These are phyloP conservation scores for Trichoderma guizhouense DNA, from an alignment of 2,329 filamentous ascomycete genomes.

Conservation along the genomic window DNA sequence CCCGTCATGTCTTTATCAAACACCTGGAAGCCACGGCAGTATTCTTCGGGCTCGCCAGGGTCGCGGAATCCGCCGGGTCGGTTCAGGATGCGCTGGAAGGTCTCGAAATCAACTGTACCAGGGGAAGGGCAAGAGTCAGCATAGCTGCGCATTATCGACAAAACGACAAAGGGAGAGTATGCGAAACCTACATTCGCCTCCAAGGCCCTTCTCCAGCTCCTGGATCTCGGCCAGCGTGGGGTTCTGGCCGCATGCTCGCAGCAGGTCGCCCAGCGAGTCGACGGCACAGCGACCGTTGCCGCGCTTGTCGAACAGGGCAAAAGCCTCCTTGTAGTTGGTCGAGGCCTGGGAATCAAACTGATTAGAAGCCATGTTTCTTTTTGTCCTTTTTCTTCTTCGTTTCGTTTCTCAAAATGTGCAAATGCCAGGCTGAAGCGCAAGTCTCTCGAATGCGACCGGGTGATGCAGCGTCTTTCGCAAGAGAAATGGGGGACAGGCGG, in stretches of 20 bases:
- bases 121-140: constrained; percentile 16
- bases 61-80: constrained; percentile 97
- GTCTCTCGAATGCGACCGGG: background rate
- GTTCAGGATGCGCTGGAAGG: constrained; percentile 95
- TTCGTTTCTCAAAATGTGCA: background rate
- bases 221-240: constrained; percentile 89
- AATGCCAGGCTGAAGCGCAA: background rate
- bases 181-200: constrained; percentile 76
- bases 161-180: background rate
- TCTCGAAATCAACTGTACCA: constrained; percentile 85
- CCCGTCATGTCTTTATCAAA: constrained; percentile 99
- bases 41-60: constrained; percentile 95
- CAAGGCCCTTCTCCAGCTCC: constrained; percentile 86
- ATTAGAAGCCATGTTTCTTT: constrained; percentile 49
- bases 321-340: constrained; percentile 99
- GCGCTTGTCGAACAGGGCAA: constrained; percentile 99
- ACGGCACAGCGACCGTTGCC: constrained; percentile 88
- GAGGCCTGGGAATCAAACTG: constrained; percentile 59
- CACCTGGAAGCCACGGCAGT: constrained; percentile 97
- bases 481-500: background rate
- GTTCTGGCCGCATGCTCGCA: constrained; percentile 97
- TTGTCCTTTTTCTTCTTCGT: constrained; percentile 15
- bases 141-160: background rate
- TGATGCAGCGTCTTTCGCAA: background rate
- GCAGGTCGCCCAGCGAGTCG: constrained; percentile 84